A percentile compares a stretch with the other conserved stretches of the same genome.
Evolutionary conservation across 768 basidiomycete genomes (phyloP).

Genomic region (Ramaria sp.): DNA sequence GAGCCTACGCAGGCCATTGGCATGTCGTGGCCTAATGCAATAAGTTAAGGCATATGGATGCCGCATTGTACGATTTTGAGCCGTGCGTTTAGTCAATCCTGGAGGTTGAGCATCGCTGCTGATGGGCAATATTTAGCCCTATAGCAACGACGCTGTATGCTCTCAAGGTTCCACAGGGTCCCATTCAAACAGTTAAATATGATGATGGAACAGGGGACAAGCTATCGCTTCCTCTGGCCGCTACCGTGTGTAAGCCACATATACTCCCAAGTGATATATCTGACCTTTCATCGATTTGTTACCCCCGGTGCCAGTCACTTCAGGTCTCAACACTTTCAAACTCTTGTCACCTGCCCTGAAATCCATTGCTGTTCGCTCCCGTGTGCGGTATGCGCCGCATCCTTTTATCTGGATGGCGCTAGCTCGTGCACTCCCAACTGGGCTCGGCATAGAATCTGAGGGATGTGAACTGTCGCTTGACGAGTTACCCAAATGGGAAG

Average conservation of each 20-base stretch:
- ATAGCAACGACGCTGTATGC: conserved; percentile 81
- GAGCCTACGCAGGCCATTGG: neutral
- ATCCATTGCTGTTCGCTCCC: conserved; percentile 67
- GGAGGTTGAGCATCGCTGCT: neutral
- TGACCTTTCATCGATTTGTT: neutral
- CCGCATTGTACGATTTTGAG: conserved; percentile 65
- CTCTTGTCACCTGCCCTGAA: conserved; percentile 60
- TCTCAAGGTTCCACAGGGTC: conserved; percentile 58
- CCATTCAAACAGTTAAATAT: conserved; percentile 54
- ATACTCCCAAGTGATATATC: no score
- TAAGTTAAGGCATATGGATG: conserved; percentile 60
- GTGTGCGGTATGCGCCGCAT: conserved; percentile 73
- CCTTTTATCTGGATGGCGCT: conserved; percentile 89
- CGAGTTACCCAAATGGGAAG: conserved; percentile 74
- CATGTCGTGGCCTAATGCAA: neutral
- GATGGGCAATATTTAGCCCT: conserved; percentile 25
- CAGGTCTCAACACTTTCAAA: conserved; percentile 77
- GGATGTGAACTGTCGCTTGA: conserved; percentile 54
- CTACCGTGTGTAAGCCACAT: conserved; percentile 62
- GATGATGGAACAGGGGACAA: conserved; percentile 86
- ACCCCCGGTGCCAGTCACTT: conserved; percentile 22
- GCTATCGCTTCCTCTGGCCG: conserved; percentile 71
- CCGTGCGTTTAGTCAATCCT: conserved; percentile 23
- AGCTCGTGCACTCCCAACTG: conserved; percentile 62
- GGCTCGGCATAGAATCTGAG: conserved; percentile 74